Evolutionary conservation across 2,329 filamentous ascomycete species (phyloP).

Genomic region (Colletotrichum melonis): DNA sequence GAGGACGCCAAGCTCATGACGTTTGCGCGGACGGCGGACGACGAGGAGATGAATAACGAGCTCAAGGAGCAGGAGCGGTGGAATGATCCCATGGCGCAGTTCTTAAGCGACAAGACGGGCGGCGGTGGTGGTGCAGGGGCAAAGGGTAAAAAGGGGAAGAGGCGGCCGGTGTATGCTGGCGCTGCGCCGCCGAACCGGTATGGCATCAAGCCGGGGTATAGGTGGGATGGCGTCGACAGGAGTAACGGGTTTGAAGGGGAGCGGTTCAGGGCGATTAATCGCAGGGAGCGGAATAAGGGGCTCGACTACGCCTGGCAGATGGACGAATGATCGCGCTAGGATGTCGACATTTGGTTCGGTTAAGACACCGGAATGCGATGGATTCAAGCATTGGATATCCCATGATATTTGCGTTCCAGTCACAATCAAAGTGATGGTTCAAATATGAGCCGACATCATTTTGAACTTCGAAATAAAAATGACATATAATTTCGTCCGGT

Average conservation of each 20-base stretch:
- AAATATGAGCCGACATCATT: too few relatives aligned
- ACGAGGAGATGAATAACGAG: constrained; percentile 86
- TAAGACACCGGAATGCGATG: background rate
- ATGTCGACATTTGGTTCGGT: background rate
- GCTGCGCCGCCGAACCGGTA: constrained; percentile 91
- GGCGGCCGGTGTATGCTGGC: constrained; percentile 79
- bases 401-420: background rate
- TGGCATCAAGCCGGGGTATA: constrained; percentile 89
- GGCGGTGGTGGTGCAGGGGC: constrained; percentile 34
- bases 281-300: constrained; percentile 78
- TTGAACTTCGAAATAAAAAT: background rate
- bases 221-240: constrained; percentile 97
- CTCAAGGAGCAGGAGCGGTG: constrained; percentile 81
- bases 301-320: constrained; percentile 96
- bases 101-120: constrained; percentile 68
- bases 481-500: background rate
- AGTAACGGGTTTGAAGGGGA: constrained; percentile 94
- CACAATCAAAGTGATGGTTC: background rate
- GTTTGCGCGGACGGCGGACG: constrained; percentile 84
- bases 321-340: constrained; percentile 74
- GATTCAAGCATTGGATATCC: background rate
- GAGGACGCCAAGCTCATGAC: constrained; percentile 86
- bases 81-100: constrained; percentile 93
- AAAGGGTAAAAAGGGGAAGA: constrained; percentile 45
- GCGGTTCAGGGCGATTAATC: constrained; percentile 89